Evolutionary conservation across 495 filamentous ascomycete species (phyloP).

Genomic region (Physcia stellaris): DNA sequence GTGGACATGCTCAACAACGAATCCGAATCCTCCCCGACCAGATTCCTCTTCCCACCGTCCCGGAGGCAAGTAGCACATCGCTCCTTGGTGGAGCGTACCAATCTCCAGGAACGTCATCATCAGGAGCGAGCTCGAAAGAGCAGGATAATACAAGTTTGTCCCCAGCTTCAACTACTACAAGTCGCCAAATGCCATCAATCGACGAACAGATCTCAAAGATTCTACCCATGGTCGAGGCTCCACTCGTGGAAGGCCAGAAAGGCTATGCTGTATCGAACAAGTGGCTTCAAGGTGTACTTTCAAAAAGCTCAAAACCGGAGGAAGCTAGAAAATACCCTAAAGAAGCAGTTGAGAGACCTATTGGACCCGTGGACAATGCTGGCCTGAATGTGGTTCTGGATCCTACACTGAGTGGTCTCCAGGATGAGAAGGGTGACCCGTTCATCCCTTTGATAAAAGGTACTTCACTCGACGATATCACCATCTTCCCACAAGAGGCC

Average conservation of each 20-base stretch:
- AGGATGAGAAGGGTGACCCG: conserved; percentile 38
- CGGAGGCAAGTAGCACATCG: background rate
- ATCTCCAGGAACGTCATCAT: conserved; percentile 8
- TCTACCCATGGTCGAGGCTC: conserved; percentile 33
- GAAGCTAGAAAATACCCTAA: conserved; percentile 41
- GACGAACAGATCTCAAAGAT: conserved; percentile 71
- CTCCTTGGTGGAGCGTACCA: background rate
- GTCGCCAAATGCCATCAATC: conserved; percentile 36
- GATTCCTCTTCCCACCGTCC: background rate
- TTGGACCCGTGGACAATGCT: conserved; percentile 81
- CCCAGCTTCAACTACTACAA: conserved; percentile 8
- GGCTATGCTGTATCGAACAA: conserved; percentile 64
- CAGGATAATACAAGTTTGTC: conserved; percentile 8
- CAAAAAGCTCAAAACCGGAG: conserved; percentile 43
- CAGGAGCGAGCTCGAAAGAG: conserved; percentile 9
- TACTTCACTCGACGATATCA: conserved; percentile 55
- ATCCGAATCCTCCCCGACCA: background rate
- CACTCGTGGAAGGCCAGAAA: conserved; percentile 51
- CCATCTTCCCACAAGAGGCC: conserved; percentile 60
- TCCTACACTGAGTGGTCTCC: conserved; percentile 24
- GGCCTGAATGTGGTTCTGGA: conserved; percentile 39
- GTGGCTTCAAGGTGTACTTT: conserved; percentile 67
- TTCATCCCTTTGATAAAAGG: conserved; percentile 70
- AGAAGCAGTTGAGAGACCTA: conserved; percentile 43
- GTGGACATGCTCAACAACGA: conserved; percentile 21